Conservation (phyloP, 441 rosid species). For the Syzygium syzygioides region DNA sequence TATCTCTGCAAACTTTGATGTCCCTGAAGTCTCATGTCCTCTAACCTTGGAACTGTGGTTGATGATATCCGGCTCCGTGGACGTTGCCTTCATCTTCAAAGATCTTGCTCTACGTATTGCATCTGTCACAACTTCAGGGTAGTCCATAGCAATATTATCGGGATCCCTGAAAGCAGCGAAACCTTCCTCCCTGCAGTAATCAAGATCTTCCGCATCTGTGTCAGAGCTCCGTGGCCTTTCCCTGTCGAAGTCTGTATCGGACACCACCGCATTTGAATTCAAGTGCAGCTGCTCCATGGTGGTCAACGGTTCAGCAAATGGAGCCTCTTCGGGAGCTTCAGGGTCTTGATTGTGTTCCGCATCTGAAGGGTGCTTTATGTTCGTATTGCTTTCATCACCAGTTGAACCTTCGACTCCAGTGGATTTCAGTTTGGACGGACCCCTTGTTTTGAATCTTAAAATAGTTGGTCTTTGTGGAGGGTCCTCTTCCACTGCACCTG, state of each 20-base stretch:
- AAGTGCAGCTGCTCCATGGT: constrained; percentile 14
- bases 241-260: constrained; percentile 8
- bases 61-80: constrained; percentile 30
- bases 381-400: constrained; percentile 19
- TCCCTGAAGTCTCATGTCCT: constrained; percentile 35
- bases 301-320: constrained; percentile 25
- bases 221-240: constrained; percentile 11
- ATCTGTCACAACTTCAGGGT: constrained; percentile 38
- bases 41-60: constrained; percentile 26
- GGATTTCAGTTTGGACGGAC: constrained; percentile 25
- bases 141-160: constrained; percentile 21
- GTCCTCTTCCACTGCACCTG: constrained; percentile 28
- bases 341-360: constrained; percentile 15
- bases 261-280: constrained; percentile 5
- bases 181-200: constrained; percentile 24
- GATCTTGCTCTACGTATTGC: constrained; percentile 63
- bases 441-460: constrained; percentile 50
- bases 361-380: constrained; percentile 19
- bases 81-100: constrained; percentile 47
- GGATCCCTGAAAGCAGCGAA: constrained; percentile 17
- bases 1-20: constrained; percentile 27
- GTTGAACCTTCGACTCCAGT: constrained; percentile 24
- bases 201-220: constrained; percentile 21
- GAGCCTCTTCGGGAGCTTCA: constrained; percentile 14
- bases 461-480: constrained; percentile 43